A percentile compares a stretch with the other conserved stretches of the same genome.
phyloP scores from a whole-genome alignment of 208 protist genomes.

The Leptomonas pyrrhocoris region DNA sequence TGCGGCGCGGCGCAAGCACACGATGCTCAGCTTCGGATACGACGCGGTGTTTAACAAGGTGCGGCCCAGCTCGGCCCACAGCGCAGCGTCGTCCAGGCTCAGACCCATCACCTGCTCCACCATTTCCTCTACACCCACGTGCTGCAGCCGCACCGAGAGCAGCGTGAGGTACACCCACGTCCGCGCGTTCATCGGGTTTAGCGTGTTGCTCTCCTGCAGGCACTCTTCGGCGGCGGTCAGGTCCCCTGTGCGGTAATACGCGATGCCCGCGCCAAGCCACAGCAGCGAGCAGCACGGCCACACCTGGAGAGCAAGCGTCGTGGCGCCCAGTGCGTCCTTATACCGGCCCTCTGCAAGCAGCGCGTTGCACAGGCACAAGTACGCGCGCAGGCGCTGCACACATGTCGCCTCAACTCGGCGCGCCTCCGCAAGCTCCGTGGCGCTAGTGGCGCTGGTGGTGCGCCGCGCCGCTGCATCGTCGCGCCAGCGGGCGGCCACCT shows the following conservation, averaged over 20 bases:
- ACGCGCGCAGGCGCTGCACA: conserved; percentile 29
- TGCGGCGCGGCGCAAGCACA: conserved; percentile 63
- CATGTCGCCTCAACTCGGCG: conserved; percentile 22
- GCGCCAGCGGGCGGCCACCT: conserved; percentile 27
- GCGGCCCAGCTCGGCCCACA: conserved; percentile 78
- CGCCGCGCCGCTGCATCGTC: neutral
- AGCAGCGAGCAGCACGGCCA: conserved; percentile 78
- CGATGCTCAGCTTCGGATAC: conserved; percentile 45
- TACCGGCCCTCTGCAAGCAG: conserved; percentile 71
- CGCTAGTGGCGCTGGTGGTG: conserved; percentile 7
- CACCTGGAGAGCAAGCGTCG: conserved; percentile 63
- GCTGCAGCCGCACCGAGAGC: conserved; percentile 38
- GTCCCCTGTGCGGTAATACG: conserved; percentile 81
- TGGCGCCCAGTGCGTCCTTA: conserved; percentile 76
- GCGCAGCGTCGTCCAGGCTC: conserved; percentile 59
- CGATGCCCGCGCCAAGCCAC: conserved; percentile 88
- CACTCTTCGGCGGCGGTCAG: conserved; percentile 78
- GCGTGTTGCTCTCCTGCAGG: conserved; percentile 87
- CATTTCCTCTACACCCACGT: conserved; percentile 63
- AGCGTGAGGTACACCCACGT: conserved; percentile 89
- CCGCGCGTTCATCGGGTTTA: conserved; percentile 84
- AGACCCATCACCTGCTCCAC: conserved; percentile 67
- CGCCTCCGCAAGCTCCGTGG: neutral
- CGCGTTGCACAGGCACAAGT: conserved; percentile 82
- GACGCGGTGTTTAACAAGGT: conserved; percentile 52